A percentile compares a stretch with the other conserved stretches of the same genome.
Evolutionary conservation across 2,329 filamentous ascomycete genomes (phyloP).

Genomic region (Ophiognomonia clavigignenti-juglandacearum): DNA sequence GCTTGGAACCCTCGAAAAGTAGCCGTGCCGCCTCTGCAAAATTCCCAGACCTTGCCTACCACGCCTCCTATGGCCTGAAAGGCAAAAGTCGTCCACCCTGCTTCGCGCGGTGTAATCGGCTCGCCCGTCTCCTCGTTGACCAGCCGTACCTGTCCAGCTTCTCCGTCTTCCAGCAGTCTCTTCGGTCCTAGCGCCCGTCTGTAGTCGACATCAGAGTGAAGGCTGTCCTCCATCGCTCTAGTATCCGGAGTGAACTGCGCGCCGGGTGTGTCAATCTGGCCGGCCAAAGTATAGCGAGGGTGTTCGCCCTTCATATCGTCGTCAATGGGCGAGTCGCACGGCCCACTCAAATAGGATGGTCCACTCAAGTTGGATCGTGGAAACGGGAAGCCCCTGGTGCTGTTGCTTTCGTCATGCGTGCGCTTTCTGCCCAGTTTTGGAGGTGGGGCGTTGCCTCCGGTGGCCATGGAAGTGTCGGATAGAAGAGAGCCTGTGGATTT

Average conservation of each 20-base stretch:
- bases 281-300: constrained; percentile 44
- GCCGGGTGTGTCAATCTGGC: constrained; percentile 46
- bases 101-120: constrained; percentile 23
- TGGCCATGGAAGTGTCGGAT: constrained; percentile 30
- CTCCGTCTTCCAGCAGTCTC: constrained; percentile 31
- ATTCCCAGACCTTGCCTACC: constrained; percentile 77
- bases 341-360: constrained; percentile 24
- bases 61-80: constrained; percentile 61
- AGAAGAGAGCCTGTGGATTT: constrained; percentile 34
- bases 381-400: constrained; percentile 18
- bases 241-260: constrained; percentile 24
- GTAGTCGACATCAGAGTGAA: constrained; percentile 54
- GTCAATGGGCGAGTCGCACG: constrained; percentile 20
- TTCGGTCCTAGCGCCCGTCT: constrained; percentile 47
- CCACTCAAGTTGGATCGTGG: constrained; percentile 28
- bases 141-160: constrained; percentile 26
- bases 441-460: constrained; percentile 22
- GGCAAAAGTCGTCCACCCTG: constrained; percentile 54
- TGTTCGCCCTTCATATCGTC: constrained; percentile 20
- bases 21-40: constrained; percentile 66
- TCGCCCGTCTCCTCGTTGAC: constrained; percentile 24
- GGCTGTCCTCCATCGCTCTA: constrained; percentile 44
- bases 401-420: constrained; percentile 22
- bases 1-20: constrained; percentile 83
- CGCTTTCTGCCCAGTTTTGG: constrained; percentile 44